Evolutionary conservation across 208 protist species (phyloP), one percentile per base, ranked within the genome.

Genomic region (Vickermania ingenoplastis): DNA sequence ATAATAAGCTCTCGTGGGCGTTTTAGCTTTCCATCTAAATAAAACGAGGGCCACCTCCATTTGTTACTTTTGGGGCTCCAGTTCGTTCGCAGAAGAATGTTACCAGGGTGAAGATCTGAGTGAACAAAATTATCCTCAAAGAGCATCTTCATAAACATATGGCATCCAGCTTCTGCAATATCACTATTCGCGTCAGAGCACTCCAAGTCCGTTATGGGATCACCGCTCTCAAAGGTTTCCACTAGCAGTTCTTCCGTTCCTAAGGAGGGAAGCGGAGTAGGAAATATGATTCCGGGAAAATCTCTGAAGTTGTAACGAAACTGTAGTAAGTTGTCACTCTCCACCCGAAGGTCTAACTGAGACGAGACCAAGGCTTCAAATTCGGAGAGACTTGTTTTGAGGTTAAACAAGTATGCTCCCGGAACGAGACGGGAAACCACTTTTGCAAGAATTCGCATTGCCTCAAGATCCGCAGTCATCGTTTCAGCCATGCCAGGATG

Each of bases 101-200:
- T 97, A 5, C 94, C 94, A 3, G 92, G 92, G 57, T 97, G 94
- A 30, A 97, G 65, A 61, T 97, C 94, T 2, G 89, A 93, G 69
- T 97, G 94, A 26, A 96, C 77, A 76, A 97, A 96, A 63, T 97
- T 97, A 73, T 97, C 87, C 45, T 94, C 71, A 56, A 97, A 94
- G 5, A 97, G 76, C 94, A 97, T 97, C 63, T 96, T 96, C 5
- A 97, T 63, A 61, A 97, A 97, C 75, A 92, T 90, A 53, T 96
- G 80, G 53, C 89, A 93, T 1, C 92, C 91, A 3, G 87, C 48
- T 45, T 83, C 73, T 0, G 91, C 91, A 41, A 95, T 21, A 27
- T 86, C 81, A 2, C 60, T 59, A 27, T 87, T 85, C 21, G 81
- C 69, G 11, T 76, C 61, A 13, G 60, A 69, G 51, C 66, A 66